Evolutionary conservation across 2,329 filamentous ascomycete genomes (phyloP), one percentile per base, ranked within the genome.

Genomic region (Aspergillus tubingensis): DNA sequence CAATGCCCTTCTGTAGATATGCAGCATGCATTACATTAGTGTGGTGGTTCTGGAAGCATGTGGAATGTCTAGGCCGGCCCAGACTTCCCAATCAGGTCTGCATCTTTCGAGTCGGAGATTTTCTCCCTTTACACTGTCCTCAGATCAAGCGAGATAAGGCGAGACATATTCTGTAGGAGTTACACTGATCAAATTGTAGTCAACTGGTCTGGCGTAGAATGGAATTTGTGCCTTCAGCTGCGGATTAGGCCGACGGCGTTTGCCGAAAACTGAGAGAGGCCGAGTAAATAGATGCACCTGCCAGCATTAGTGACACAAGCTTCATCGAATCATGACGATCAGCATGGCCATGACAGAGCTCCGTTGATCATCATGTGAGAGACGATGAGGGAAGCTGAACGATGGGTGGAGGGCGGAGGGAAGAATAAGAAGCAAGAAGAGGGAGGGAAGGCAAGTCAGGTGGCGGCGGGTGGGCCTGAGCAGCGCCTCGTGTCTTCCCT

Each of bases 31-130:
- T 30, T 47, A 47, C 39, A 32, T 55, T 55, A 55, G 53, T 47
- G 53, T 36, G 53, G 21, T 47, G 53, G 25, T 44, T 47, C 41
- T 55, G 53, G 53, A 55, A 47, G 39, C 53, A 21, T 55, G 17
- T 25, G 43, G 21, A 15, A 55, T 55, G 53, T 55, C 53, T 55
- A 39, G 53, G 39, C 53, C 43, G 53, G 53, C 39, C 53, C 43
- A 55, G 53, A 47, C 53, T 55, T 44, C 19, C 25, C 3, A 15
- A n/a, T 19, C 53, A 19, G 25, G 19, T 17, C 13, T 30, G 21
- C 21, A 54, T 47, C 25, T 10, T 21, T 21, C 53, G 32, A 27
- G 23, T 44, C 39, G 53, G 23, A 32, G 39, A 10, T 19, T 6
- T 55, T 47, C 11, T 32, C 38, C 15, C 19, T 13, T 32, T 47